Evolutionary conservation across 2,329 filamentous ascomycete genomes (phyloP).

Genomic region (Sordariomycetes sp.): DNA sequence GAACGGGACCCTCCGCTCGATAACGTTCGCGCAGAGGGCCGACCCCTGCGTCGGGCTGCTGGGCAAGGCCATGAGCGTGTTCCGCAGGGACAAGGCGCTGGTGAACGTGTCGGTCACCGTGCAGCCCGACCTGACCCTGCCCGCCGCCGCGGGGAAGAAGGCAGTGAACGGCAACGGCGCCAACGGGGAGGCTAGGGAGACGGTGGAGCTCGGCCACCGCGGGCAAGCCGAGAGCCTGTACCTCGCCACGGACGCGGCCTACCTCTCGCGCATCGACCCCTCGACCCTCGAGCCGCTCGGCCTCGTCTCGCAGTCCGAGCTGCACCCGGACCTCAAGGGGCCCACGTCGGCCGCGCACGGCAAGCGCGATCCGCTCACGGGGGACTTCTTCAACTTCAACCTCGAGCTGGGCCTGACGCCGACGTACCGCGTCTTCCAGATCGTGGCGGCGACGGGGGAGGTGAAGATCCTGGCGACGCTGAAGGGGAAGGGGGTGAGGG

Average conservation of each 20-base stretch:
- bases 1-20: constrained; percentile 42
- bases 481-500: constrained; percentile 28
- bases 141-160: background rate
- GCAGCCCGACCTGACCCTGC: constrained; percentile 32
- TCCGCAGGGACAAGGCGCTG: constrained; percentile 23
- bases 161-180: background rate
- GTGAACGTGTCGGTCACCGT: constrained; percentile 59
- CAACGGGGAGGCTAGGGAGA: constrained; percentile 9
- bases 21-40: constrained; percentile 59
- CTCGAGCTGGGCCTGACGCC: constrained; percentile 47
- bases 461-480: constrained; percentile 65
- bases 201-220: constrained; percentile 21
- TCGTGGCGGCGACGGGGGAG: constrained; percentile 49
- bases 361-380: constrained; percentile 58
- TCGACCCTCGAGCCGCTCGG: constrained; percentile 64
- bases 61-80: constrained; percentile 57
- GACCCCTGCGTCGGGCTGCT: constrained; percentile 70
- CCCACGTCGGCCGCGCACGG: constrained; percentile 61
- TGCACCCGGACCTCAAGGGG: constrained; percentile 62
- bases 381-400: constrained; percentile 76
- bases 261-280: constrained; percentile 53
- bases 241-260: constrained; percentile 43
- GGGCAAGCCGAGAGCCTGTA: constrained; percentile 35
- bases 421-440: constrained; percentile 60
- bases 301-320: constrained; percentile 41